Conservation (phyloP, 768 basidiomycete genomes). For the Termitomyces sp. region DNA sequence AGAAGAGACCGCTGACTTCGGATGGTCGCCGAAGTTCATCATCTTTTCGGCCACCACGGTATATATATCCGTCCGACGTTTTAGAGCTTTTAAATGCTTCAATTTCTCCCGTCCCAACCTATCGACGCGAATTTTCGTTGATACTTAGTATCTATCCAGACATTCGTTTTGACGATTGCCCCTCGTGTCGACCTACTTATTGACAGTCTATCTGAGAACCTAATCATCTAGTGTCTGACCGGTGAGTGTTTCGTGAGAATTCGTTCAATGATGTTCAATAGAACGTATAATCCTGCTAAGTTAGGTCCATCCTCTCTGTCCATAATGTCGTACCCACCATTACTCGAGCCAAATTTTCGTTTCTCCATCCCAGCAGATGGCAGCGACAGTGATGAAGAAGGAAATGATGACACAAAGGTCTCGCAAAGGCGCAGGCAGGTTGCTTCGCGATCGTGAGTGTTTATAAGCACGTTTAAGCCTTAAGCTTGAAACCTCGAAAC, state of each 20-base stretch:
- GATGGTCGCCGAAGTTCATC: conserved; percentile 8
- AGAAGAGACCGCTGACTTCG: conserved; percentile 13
- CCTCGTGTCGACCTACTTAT: background rate
- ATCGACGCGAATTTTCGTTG: background rate
- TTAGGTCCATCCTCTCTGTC: background rate
- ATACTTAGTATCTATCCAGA: background rate
- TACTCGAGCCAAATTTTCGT: conserved; percentile 5
- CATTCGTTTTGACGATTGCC: background rate
- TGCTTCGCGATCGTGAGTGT: conserved; percentile 17
- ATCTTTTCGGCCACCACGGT: conserved; percentile 2
- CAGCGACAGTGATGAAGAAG: conserved; percentile 15
- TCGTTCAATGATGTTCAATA: background rate
- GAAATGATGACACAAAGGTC: conserved; percentile 11
- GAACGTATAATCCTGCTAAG: background rate
- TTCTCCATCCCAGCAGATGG: conserved; percentile 14
- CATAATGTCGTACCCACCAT: conserved; percentile 3
- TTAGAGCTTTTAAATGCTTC: background rate
- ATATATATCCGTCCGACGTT: conserved; percentile 7
- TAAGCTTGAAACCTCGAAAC: background rate
- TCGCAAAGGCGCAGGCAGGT: conserved; percentile 7
- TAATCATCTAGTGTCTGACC: background rate
- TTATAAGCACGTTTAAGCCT: background rate
- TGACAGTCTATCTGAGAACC: background rate
- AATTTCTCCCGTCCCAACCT: background rate
- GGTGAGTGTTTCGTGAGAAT: background rate